Evolutionary conservation across 23 red algal genomes (phyloP), one percentile per base, ranked within the genome.

Genomic region (Pyropia haitanensis): DNA sequence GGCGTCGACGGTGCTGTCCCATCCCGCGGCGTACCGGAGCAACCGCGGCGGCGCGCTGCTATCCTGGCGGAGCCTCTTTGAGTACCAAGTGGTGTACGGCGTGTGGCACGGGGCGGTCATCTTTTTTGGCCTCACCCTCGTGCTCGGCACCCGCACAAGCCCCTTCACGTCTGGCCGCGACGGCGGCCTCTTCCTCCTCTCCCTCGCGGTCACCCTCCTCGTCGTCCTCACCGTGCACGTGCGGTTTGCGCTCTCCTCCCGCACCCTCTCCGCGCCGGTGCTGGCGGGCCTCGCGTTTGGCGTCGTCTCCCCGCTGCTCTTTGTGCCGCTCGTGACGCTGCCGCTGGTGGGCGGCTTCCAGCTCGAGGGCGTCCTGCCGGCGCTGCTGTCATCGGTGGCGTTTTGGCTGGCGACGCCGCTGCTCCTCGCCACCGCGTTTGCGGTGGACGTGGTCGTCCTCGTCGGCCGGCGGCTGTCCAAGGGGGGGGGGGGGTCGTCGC

Each of bases 211-310:
- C 1, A 76, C 81, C 8, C 70, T 29, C 0, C 67, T 87, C 63
- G 50, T 64, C 5, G 81, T 87, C 26, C 53, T 53, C 16, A 76
- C 76, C 60, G 81, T 72, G 50, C 65, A 76, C 29, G 75, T 67
- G 46, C 75, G 76, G 57, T 87, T 87, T 55, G 64, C 76, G 68
- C 63, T 87, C 12, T 76, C 62, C 63, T 76, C 71, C 70, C 81
- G 76, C 53, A 46, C 76, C 32, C 70, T 71, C 62, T 76, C 51
- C 51, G 31, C 54, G 14, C 53, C 49, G 20, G 81, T 87, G 3
- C 21, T 87, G 15, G 63, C 60, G 18, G 72, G 71, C 25, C 64
- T 60, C 52, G 14, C 67, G 9, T 29, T 87, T 5, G 75, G 71
- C 3, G 75, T 87, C 34, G 70, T 64, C 49, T 53, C 53, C 15